These are phyloP conservation scores for Agastache rugosa DNA, from an alignment of 257 asterid species.

Conservation along the genomic window DNA sequence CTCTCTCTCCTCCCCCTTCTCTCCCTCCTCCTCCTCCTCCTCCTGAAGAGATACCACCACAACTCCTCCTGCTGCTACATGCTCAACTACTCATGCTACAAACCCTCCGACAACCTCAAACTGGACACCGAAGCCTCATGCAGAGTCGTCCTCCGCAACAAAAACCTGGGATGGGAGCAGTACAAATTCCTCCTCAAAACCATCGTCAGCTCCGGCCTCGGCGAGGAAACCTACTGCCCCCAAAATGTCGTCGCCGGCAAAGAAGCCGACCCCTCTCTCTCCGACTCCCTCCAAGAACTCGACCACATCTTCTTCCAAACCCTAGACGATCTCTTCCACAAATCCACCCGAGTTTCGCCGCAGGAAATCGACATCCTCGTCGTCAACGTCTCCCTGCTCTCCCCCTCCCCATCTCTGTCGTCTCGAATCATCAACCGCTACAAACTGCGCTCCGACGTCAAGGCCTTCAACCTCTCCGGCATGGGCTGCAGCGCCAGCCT, in stretches of 20 bases:
- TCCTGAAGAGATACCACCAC: background rate
- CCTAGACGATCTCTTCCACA: conserved; percentile 35
- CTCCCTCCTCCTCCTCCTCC: background rate
- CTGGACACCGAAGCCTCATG: conserved; percentile 6
- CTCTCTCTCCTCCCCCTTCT: background rate
- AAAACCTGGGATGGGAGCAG: conserved; percentile 37
- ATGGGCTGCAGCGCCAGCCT: conserved; percentile 62
- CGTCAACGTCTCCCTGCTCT: conserved; percentile 41
- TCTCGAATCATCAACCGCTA: conserved; percentile 45
- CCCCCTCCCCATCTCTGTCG: conserved; percentile 48
- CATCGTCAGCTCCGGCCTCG: conserved; percentile 45
- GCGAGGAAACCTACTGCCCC: conserved; percentile 23
- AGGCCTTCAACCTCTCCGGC: conserved; percentile 48
- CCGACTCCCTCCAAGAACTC: conserved; percentile 31
- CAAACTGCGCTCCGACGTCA: conserved; percentile 39
- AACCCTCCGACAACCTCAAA: background rate
- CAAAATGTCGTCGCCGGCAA: conserved; percentile 29
- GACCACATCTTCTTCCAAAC: conserved; percentile 41
- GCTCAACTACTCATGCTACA: conserved; percentile 1
- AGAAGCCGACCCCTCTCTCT: conserved; percentile 19
- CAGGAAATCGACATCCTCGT: conserved; percentile 43
- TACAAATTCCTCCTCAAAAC: conserved; percentile 43
- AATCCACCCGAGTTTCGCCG: conserved; percentile 31
- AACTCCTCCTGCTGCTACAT: background rate
- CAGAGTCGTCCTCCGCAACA: conserved; percentile 27